Percentiles rank a stretch among this genome's conserved stretches.
phyloP scores from a whole-genome alignment of 2,329 filamentous ascomycete species.

The Cadophora luteo-olivacea region DNA sequence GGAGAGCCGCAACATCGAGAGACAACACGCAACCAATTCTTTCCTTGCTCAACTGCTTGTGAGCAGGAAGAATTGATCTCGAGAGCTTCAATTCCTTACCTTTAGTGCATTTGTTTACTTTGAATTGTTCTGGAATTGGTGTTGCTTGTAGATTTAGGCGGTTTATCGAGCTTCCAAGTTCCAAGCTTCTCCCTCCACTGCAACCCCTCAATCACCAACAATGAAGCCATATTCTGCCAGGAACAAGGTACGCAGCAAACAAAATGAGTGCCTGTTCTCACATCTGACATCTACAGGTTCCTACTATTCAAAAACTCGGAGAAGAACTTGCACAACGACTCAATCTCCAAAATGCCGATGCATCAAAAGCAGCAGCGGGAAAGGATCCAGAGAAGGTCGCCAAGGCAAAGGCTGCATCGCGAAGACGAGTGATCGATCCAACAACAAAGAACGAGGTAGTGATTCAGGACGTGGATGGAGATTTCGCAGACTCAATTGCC shows the following conservation, averaged over 20 bases:
- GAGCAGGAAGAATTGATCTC: not conserved
- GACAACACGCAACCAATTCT: not conserved
- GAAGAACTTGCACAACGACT: slow-evolving; percentile 33
- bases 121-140: not conserved
- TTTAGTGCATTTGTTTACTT: slow-evolving; percentile 1
- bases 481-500: slow-evolving; percentile 32
- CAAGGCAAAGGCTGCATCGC: slow-evolving; percentile 33
- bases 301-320: slow-evolving; percentile 35
- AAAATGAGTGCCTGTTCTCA: not conserved
- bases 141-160: not conserved
- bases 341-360: slow-evolving; percentile 33
- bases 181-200: not conserved
- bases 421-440: slow-evolving; percentile 32
- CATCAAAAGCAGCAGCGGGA: slow-evolving; percentile 34
- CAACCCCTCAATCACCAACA: not conserved
- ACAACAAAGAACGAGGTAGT: slow-evolving; percentile 35
- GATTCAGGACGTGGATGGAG: slow-evolving; percentile 36
- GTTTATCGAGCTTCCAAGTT: not conserved
- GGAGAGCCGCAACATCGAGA: slow-evolving; percentile 2
- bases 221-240: slow-evolving; percentile 33
- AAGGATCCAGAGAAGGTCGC: slow-evolving; percentile 33
- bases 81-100: not conserved
- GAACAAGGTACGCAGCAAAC: slow-evolving; percentile 29
- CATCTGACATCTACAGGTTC: slow-evolving; percentile 23
- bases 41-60: not conserved